Percentiles rank a stretch among this genome's conserved stretches.
These are phyloP conservation scores for Pestalotiopsis sp. DNA, from an alignment of 2,329 filamentous ascomycete species.

Conservation along the genomic window DNA sequence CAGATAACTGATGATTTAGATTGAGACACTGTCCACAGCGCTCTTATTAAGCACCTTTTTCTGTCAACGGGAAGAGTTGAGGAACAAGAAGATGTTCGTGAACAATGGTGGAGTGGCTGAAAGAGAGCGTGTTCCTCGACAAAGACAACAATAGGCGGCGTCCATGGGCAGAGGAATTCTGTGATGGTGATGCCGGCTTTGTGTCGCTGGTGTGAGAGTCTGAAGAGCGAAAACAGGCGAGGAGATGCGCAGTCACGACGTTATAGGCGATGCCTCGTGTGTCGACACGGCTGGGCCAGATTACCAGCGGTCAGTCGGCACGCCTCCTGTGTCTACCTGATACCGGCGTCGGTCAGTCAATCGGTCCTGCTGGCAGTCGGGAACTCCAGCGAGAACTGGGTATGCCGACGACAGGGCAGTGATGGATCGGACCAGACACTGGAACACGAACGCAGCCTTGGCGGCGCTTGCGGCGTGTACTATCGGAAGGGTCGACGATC, in stretches of 20 bases:
- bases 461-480: background rate
- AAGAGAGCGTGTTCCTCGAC: background rate
- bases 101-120: slow-evolving; percentile 7
- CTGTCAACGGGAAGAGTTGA: background rate
- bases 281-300: background rate
- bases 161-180: slow-evolving; percentile 5
- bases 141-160: slow-evolving; percentile 8
- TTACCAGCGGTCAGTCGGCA: background rate
- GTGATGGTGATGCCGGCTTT: background rate
- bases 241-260: background rate
- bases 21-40: slow-evolving; percentile 7
- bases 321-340: slow-evolving; percentile 3
- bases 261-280: background rate
- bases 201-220: background rate
- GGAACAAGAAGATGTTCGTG: slow-evolving; percentile 8
- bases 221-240: background rate
- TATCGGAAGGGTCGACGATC: slow-evolving; percentile 5
- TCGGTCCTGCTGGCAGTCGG: background rate
- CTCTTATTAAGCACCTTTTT: background rate
- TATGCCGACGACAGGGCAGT: background rate
- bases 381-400: background rate
- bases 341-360: slow-evolving; percentile 1
- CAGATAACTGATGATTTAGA: background rate
- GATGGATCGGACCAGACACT: slow-evolving; percentile 3
- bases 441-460: background rate